These are phyloP conservation scores for Aphanomyces stellatus DNA, from an alignment of 352 stramenopile species.

Conservation along the genomic window DNA sequence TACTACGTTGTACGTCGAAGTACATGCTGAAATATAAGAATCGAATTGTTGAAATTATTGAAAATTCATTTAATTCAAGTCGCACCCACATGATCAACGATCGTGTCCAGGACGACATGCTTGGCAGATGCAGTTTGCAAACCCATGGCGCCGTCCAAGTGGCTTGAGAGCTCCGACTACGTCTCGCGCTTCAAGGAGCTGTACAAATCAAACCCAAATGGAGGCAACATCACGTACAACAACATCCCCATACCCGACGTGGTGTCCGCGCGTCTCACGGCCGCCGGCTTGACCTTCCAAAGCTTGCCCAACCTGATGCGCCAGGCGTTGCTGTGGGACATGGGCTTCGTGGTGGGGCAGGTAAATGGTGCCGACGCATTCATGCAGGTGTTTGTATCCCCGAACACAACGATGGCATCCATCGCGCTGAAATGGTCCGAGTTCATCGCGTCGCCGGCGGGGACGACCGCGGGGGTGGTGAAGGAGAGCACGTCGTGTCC, in stretches of 20 bases:
- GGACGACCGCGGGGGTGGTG: too few relatives aligned
- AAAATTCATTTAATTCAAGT: too few relatives aligned
- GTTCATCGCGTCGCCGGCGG: neutral
- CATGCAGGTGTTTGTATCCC: neutral
- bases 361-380: conserved; percentile 1
- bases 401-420: neutral
- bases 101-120: too few relatives aligned
- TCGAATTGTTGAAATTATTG: too few relatives aligned
- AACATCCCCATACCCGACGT: neutral
- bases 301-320: neutral
- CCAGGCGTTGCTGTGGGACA: conserved; percentile 12
- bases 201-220: neutral
- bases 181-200: conserved; percentile 2
- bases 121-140: too few relatives aligned
- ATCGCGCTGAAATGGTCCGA: neutral
- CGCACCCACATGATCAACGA: too few relatives aligned
- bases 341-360: conserved; percentile 1
- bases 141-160: neutral
- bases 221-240: neutral
- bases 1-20: too few relatives aligned
- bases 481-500: neutral
- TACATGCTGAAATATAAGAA: too few relatives aligned
- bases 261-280: neutral
- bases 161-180: neutral
- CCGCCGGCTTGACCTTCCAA: neutral